A percentile compares a stretch with the other conserved stretches of the same genome.
These are phyloP conservation scores for Ambrosia artemisiifolia DNA, from an alignment of 129 eudicot genomes.

Conservation along the genomic window DNA sequence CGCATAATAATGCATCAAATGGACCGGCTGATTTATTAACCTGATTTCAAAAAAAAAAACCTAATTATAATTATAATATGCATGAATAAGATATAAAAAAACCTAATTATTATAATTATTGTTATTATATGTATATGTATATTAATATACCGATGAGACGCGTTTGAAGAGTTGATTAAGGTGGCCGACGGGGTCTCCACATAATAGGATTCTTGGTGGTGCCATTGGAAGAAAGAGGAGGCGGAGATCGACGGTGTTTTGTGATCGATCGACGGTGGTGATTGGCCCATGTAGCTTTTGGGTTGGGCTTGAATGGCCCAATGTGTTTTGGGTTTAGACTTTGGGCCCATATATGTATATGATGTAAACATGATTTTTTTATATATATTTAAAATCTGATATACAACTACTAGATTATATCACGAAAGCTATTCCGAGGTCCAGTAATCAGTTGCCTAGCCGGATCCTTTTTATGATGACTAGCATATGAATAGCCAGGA, in stretches of 20 bases:
- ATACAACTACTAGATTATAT: too few species aligned
- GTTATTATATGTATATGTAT: not conserved
- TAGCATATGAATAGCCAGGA: too few species aligned
- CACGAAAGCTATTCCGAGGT: too few species aligned
- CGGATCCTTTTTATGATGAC: too few species aligned
- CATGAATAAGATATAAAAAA: not conserved
- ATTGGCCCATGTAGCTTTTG: not conserved
- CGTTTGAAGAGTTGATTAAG: conserved; percentile 86
- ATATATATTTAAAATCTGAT: too few species aligned
- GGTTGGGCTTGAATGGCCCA: conserved; percentile 4
- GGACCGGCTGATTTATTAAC: conserved; percentile 96
- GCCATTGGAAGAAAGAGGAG: conserved; percentile 42
- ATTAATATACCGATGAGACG: conserved; percentile 51
- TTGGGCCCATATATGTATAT: too few species aligned
- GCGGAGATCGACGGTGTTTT: conserved; percentile 30
- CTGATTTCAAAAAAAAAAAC: conserved; percentile 6
- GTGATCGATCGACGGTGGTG: not conserved
- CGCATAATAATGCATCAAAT: conserved; percentile 83
- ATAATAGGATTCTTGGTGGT: conserved; percentile 40
- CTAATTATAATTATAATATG: not conserved
- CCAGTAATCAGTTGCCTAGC: too few species aligned
- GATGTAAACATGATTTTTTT: too few species aligned
- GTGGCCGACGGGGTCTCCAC: conserved; percentile 88
- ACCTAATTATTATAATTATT: too few species aligned
- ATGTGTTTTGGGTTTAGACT: not conserved